These are phyloP conservation scores for Pisolithus microcarpus DNA, from an alignment of 768 basidiomycete species.

Conservation along the genomic window DNA sequence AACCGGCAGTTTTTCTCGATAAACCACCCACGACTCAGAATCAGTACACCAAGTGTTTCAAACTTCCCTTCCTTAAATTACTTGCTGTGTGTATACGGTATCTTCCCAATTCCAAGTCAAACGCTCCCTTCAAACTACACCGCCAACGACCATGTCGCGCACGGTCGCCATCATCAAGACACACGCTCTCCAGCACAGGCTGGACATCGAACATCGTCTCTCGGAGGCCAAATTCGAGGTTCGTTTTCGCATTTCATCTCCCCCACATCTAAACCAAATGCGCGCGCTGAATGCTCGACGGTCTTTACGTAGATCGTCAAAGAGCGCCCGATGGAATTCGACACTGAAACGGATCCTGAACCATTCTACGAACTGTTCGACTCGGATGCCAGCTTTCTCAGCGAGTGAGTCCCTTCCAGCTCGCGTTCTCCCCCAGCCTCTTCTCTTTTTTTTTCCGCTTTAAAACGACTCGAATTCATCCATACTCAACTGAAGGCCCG, in stretches of 20 bases:
- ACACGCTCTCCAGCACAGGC: constrained; percentile 64
- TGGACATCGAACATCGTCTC: constrained; percentile 76
- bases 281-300: constrained; percentile 6
- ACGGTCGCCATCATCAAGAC: constrained; percentile 83
- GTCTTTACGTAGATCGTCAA: constrained; percentile 59
- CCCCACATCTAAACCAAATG: constrained; percentile 9
- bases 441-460: too few relatives aligned
- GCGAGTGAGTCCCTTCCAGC: constrained; percentile 57
- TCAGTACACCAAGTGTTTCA: too few relatives aligned
- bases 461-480: too few relatives aligned
- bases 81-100: too few relatives aligned
- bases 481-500: constrained; percentile 7
- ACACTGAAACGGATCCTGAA: constrained; percentile 75
- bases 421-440: not conserved
- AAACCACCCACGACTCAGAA: too few relatives aligned
- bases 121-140: not conserved
- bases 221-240: constrained; percentile 81
- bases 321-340: constrained; percentile 85
- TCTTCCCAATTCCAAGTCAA: too few relatives aligned
- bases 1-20: too few relatives aligned
- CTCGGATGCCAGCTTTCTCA: constrained; percentile 63
- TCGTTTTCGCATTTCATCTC: too few relatives aligned
- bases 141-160: constrained; percentile 31
- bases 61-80: too few relatives aligned
- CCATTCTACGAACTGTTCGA: constrained; percentile 75